Base-by-base conservation (phyloP, 2,329 filamentous ascomycete genomes). In the Raffaelea albimanens region DNA sequence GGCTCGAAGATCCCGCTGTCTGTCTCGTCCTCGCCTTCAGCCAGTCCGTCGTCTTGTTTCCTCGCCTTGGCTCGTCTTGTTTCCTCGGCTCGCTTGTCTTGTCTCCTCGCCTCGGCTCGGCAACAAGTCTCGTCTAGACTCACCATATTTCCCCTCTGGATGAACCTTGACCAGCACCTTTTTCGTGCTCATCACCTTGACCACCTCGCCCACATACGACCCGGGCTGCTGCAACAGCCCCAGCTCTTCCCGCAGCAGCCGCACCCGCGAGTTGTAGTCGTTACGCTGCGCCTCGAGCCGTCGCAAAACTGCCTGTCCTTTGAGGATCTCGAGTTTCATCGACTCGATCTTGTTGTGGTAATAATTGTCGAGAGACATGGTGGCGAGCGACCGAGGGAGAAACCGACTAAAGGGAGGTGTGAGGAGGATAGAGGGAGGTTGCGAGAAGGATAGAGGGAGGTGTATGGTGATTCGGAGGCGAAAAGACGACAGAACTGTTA, bases 331-430 rank as follows among this genome's bases (percentile, higher is more conserved):
- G 67, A 98, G 89, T 85, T 97, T 97, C 87, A 97, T 95, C 67
- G 86, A 83, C 87, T 98, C 93, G 72, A 97, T 97, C 78, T 98
- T 98, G 78, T 97, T 97, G 73, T 93, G 87, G 70, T 95, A 98
- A 75, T 96, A 98, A 70, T 86, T 95, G 70, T 97, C 93, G 72
- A 98, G 87, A 80, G 91, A 90, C 93, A 98, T 98, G 66, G 64
- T 83, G 78, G 67, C 61, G 54, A 39, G 19, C 10, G 36, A 18
- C 5, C n/a, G 16, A 39, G 36, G 36, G n/a, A 39, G 20, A 13
- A 29, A 29, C 25, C 25, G 25, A 13, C 25, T 29, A 29, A 13
- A 29, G 25, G 13, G 13, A 13, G 25, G 25, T 29, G 13, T 29
- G 7, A 29, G 25, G 25, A 13, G 25, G 13, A n/a, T n/a, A 29